A percentile compares a stretch with the other conserved stretches of the same genome.
Evolutionary conservation across 169 alveolate species (phyloP).

Genomic region (Eimeria maxima): DNA sequence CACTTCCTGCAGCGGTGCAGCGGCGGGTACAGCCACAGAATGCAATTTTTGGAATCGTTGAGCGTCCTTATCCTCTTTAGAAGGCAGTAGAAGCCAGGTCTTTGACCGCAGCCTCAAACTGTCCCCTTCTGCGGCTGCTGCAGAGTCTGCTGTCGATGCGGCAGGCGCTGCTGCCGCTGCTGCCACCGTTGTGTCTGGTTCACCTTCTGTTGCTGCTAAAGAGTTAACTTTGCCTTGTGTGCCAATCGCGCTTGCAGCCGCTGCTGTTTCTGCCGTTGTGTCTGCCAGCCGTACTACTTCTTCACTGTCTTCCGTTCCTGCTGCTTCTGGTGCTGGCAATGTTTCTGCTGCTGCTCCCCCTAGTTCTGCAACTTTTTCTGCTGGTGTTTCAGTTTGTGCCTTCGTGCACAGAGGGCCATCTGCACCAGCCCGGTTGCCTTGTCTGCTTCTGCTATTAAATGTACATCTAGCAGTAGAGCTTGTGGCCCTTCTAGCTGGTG

Average conservation of each 20-base stretch:
- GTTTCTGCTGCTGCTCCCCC: not conserved
- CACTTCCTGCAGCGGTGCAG: constrained; percentile 27
- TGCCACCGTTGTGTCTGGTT: not conserved
- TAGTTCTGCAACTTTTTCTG: not conserved
- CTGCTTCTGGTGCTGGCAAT: not conserved
- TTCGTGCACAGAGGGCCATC: not conserved
- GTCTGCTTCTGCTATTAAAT: not conserved
- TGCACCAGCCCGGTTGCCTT: not conserved
- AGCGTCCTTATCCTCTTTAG: not conserved
- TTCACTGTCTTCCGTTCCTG: not conserved
- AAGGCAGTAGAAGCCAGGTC: not conserved
- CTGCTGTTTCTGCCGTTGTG: not conserved
- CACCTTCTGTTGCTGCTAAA: not conserved
- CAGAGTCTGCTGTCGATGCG: not conserved
- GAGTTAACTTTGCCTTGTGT: no score
- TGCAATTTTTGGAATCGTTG: not conserved
- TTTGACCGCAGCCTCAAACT: not conserved
- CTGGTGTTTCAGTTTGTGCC: not conserved
- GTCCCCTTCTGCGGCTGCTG: not conserved
- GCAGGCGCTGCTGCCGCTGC: not conserved
- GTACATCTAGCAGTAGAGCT: constrained; percentile 31
- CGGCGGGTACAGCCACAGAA: not conserved
- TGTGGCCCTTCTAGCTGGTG: constrained; percentile 17
- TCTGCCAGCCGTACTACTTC: not conserved
- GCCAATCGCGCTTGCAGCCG: not conserved